Percentiles rank a stretch among this genome's conserved stretches.
Evolutionary conservation across 352 stramenopile species (phyloP).

Genomic region (Pythium grandisporangium): DNA sequence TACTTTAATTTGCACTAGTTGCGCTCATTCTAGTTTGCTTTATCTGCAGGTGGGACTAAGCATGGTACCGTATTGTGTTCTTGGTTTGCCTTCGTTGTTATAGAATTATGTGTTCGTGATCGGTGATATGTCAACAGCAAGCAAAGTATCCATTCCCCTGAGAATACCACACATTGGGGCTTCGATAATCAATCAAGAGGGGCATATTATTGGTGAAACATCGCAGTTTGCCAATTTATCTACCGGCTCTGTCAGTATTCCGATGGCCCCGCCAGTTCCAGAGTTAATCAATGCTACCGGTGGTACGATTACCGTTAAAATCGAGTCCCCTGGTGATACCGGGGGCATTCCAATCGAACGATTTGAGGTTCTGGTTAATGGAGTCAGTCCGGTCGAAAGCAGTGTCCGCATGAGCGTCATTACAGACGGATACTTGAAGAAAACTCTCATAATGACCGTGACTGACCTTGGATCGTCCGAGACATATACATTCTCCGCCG

Average conservation of each 20-base stretch:
- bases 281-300: slow-evolving; percentile 25
- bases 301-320: slow-evolving; percentile 21
- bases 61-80: no score
- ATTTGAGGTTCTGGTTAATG: slow-evolving; percentile 34
- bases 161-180: slow-evolving; percentile 9
- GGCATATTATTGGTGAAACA: slow-evolving; percentile 15
- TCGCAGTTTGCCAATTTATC: slow-evolving; percentile 23
- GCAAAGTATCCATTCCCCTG: slow-evolving; percentile 21
- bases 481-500: slow-evolving; percentile 18
- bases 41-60: no score
- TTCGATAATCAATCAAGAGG: slow-evolving; percentile 18
- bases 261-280: slow-evolving; percentile 17
- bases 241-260: slow-evolving; percentile 21
- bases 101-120: slow-evolving; percentile 23
- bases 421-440: slow-evolving; percentile 7
- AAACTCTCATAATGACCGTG: slow-evolving; percentile 16
- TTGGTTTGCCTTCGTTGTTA: no score
- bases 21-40: no score
- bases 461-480: slow-evolving; percentile 16
- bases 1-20: no score
- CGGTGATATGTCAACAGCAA: slow-evolving; percentile 21
- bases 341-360: slow-evolving; percentile 35
- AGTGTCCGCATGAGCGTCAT: background rate
- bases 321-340: slow-evolving; percentile 13
- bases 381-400: slow-evolving; percentile 7